Evolutionary conservation across 1,284 basidiomycete species (phyloP), one percentile per base, ranked within the genome.

Genomic region (Ganoderma boninense): DNA sequence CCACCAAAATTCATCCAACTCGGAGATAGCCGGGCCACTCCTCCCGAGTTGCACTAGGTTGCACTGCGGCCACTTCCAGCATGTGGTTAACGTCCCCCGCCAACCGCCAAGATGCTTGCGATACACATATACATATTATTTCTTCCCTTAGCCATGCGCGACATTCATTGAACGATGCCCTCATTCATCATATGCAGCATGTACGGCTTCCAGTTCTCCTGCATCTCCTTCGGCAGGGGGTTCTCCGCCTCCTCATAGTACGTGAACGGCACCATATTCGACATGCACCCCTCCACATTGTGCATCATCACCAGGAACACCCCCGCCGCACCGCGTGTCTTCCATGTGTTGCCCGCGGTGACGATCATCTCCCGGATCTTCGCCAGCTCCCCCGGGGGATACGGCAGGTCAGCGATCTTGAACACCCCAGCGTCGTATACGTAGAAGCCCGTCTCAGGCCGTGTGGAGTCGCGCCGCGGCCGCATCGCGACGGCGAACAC

Each of bases 221-320:
- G 62, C 54, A 32, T 35, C 44, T 70, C 57, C 18, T 67, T 49
- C 1, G 70, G 66, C 65, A 69, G 64, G 29, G 64, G 66, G 54
- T 67, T 66, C 65, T 66, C 67, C 56, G 64, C 62, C 54, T 29
- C 4, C 14, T 57, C 54, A 13, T 57, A 57, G 29, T 57, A 57
- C 54, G 54, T 57, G 65, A 77, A 76, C 49, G 75, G 71, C 52
- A 78, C 73, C 54, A 75, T 74, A 43, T 70, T 73, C 56, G 74
- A 67, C 56, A 73, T 76, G 54, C 67, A 60, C 11, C 73, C 69
- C 26, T 60, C 52, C 60, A 63, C 56, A 43, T 76, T 14, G 73
- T 49, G 64, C 71, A 71, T 57, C 54, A 32, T 57, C 64, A 69
- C 61, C 40, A 77, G 56, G 54, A 75, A 60, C 18, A 75, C 73